phyloP scores from a whole-genome alignment of 331 rosid species.

The Saraca asoca region DNA sequence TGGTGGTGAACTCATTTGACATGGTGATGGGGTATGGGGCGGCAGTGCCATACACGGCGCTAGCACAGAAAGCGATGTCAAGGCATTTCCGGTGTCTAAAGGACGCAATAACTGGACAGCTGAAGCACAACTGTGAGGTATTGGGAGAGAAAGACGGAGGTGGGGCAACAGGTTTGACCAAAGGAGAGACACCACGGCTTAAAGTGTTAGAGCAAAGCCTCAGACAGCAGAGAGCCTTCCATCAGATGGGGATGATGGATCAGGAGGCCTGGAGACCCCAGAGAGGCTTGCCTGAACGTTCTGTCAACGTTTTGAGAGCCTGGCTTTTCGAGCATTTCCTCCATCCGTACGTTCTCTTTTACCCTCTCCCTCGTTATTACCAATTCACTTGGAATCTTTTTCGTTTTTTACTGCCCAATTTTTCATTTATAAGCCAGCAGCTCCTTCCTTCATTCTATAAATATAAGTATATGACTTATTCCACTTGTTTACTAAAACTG shows the following conservation, averaged over 20 bases:
- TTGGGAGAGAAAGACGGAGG: conserved; percentile 88
- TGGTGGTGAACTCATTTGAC: conserved; percentile 93
- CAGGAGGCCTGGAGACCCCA: conserved; percentile 99
- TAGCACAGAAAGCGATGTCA: conserved; percentile 97
- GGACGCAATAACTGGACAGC: conserved; percentile 66
- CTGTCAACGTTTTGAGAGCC: conserved; percentile 93
- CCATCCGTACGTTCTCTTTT: conserved; percentile 75
- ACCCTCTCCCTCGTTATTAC: not conserved
- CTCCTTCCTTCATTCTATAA: too few relatives aligned
- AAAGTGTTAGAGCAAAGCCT: conserved; percentile 81
- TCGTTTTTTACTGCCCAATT: too few relatives aligned
- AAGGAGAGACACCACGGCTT: conserved; percentile 95
- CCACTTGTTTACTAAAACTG: too few relatives aligned
- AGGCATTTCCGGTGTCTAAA: conserved; percentile 90
- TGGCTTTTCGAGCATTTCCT: conserved; percentile 99
- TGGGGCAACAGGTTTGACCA: conserved; percentile 72
- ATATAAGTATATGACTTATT: too few relatives aligned
- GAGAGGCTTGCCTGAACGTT: conserved; percentile 94
- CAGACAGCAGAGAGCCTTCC: conserved; percentile 90
- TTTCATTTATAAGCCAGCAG: too few relatives aligned
- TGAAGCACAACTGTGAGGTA: conserved; percentile 74
- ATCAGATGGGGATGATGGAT: conserved; percentile 97
- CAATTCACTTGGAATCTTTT: not conserved
- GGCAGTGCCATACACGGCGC: conserved; percentile 89
- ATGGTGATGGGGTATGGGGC: conserved; percentile 90